These are phyloP conservation scores for Xylaria sp. DNA, from an alignment of 495 filamentous ascomycete genomes.

Conservation along the genomic window DNA sequence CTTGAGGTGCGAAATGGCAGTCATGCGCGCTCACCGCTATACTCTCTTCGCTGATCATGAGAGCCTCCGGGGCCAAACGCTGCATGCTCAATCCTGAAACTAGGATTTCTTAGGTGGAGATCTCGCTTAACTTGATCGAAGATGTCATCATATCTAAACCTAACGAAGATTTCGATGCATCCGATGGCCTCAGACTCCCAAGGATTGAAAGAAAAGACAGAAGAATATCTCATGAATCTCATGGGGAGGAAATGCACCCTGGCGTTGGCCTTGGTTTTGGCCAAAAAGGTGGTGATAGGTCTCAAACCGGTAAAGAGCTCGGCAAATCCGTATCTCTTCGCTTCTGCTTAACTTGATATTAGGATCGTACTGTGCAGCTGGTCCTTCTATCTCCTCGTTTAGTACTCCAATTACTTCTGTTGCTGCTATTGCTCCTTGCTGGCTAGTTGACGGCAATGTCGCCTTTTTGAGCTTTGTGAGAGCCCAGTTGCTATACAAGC, in stretches of 20 bases:
- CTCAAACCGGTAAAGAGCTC: slow-evolving; percentile 2
- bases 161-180: neutral
- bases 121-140: neutral
- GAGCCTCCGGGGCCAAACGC: neutral
- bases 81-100: neutral
- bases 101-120: neutral
- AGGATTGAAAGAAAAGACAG: neutral
- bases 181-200: neutral
- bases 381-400: neutral
- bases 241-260: neutral
- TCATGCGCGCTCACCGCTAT: neutral
- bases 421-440: neutral
- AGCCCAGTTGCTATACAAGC: slow-evolving; percentile 1
- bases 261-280: slow-evolving; percentile 1
- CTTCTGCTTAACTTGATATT: neutral
- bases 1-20: neutral
- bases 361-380: neutral
- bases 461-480: neutral
- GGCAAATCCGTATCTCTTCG: slow-evolving; percentile 5
- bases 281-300: slow-evolving; percentile 6
- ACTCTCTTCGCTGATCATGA: neutral
- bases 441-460: neutral
- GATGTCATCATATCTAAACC: neutral
- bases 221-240: neutral
- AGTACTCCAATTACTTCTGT: neutral